These are phyloP conservation scores for Ceratopteris richardii DNA, from an alignment of 75 land plant species.

Conservation along the genomic window DNA sequence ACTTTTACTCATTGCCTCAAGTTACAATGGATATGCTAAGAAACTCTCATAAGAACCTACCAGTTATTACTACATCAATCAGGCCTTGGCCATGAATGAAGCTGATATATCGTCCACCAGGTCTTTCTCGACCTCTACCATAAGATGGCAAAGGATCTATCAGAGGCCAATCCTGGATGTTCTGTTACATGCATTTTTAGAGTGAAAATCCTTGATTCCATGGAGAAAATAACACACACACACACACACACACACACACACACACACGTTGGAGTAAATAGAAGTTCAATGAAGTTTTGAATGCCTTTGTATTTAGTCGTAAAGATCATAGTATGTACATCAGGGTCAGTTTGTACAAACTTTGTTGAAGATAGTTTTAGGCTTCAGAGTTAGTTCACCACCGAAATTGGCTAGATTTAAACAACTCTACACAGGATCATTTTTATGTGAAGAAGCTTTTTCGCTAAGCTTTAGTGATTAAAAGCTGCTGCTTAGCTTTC, in stretches of 20 bases:
- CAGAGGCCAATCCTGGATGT: conserved; percentile 53
- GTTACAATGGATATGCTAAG: not conserved
- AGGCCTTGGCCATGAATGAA: conserved; percentile 54
- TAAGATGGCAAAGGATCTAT: conserved; percentile 74
- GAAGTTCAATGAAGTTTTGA: not conserved
- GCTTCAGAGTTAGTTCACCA: too few relatives aligned
- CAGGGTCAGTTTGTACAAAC: too few relatives aligned
- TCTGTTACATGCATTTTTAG: conserved; percentile 21
- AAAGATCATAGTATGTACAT: too few relatives aligned
- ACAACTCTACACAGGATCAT: too few relatives aligned
- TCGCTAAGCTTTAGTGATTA: too few relatives aligned
- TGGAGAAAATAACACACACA: not conserved
- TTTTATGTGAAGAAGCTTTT: too few relatives aligned
- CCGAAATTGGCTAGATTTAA: too few relatives aligned
- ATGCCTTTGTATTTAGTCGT: too few relatives aligned
- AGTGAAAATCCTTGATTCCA: not conserved
- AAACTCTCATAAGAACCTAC: conserved; percentile 6
- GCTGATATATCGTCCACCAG: conserved; percentile 60
- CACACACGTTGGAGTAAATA: too few relatives aligned
- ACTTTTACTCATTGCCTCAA: not conserved
- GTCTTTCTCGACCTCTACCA: conserved; percentile 67
- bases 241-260: too few relatives aligned
- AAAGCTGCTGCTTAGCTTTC: too few relatives aligned
- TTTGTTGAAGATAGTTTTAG: too few relatives aligned
- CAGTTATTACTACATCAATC: conserved; percentile 56